Evolutionary conservation across 2,329 filamentous ascomycete species (phyloP), one percentile per base, ranked within the genome.

Genomic region (Colletotrichum trifolii): DNA sequence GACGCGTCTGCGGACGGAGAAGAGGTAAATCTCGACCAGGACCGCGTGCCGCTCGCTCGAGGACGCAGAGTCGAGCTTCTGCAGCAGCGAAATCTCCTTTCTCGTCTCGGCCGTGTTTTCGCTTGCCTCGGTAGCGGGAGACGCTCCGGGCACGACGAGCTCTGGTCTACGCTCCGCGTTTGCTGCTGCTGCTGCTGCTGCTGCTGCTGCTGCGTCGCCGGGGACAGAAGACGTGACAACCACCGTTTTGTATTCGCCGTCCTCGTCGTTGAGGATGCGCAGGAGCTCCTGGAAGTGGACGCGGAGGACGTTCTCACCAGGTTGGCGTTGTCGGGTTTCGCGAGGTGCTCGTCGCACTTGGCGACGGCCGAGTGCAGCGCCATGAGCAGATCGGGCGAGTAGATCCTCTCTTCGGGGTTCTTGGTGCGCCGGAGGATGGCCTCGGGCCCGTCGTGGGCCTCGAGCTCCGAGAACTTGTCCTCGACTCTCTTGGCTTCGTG

Each of bases 271-370:
- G 42, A 85, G 77, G 33, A 83, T 75, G 9, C 73, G 73, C 2
- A 85, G 67, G 0, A 85, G 76, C 58, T 81, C 79, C 67, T 85
- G 83, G 43, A 85, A 73, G 60, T 85, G 83, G 40, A 79, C 78
- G 8, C 83, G 78, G 11, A 85, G 67, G 3, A 85, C 82, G 46
- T 81, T 75, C 17, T 77, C 1, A 85, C 81, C 7, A 79, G 58
- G 5, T 34, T n/a, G 4, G 33, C 71, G 47, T 76, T 73, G 3
- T 74, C 71, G 15, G 76, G 74, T 1, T 63, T 60, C 3, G 64
- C 67, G 8, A 65, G 62, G 6, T 75, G 71, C 17, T 52, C 60
- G 3, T 60, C 67, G 5, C 67, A 68, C 36, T 71, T 71, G 3
- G 45, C 42, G 13, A 60, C 50, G 17, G 60, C 50, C 1, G 45